Evolutionary conservation across 129 eudicot species (phyloP).

Genomic region (Escallonia herrerae): DNA sequence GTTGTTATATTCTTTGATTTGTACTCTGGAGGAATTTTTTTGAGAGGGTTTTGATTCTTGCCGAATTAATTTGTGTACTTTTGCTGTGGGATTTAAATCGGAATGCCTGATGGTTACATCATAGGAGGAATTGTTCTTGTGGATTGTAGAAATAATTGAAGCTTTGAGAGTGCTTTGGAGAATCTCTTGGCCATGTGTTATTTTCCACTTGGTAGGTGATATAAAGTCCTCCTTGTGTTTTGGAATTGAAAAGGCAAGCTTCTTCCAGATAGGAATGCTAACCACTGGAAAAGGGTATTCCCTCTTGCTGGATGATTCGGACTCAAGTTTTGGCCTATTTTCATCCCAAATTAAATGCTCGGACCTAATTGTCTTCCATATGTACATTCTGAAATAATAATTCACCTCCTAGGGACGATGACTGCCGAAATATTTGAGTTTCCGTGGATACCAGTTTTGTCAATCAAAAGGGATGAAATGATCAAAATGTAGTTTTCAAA

Average conservation of each 20-base stretch:
- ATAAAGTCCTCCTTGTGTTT: not conserved
- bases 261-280: too few species aligned
- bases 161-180: constrained; percentile 39
- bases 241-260: not conserved
- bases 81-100: constrained; percentile 15
- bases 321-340: not conserved
- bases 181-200: constrained; percentile 31
- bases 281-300: not conserved
- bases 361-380: too few species aligned
- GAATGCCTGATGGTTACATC: constrained; percentile 20
- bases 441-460: too few species aligned
- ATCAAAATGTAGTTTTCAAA: too few species aligned
- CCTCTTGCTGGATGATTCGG: not conserved
- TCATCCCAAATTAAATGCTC: not conserved
- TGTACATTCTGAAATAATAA: too few species aligned
- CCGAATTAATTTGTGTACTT: constrained; percentile 5
- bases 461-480: too few species aligned
- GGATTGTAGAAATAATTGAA: constrained; percentile 25
- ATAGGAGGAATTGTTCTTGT: constrained; percentile 24
- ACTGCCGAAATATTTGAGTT: too few species aligned
- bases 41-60: constrained; percentile 1
- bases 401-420: too few species aligned
- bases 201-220: constrained; percentile 9
- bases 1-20: too few species aligned
- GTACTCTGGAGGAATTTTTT: constrained; percentile 5